phyloP scores from a whole-genome alignment of 345 rosid genomes.

The Populus euphratica region DNA sequence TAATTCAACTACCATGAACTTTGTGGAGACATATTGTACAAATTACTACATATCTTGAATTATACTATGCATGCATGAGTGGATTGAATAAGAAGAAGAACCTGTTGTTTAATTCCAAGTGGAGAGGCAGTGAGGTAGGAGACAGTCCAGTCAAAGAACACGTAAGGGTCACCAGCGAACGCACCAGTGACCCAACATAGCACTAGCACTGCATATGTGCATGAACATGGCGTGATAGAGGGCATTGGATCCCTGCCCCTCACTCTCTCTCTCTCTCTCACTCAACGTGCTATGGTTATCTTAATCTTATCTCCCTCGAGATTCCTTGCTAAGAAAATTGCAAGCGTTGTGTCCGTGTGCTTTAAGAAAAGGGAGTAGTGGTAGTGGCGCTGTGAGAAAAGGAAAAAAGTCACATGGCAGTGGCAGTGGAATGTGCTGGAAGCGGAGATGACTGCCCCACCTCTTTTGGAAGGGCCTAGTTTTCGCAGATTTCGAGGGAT shows the following conservation, averaged over 20 bases:
- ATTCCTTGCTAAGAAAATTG: too few relatives aligned
- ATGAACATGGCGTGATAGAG: slow-evolving; percentile 12
- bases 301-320: neutral
- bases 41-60: neutral
- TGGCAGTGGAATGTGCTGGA: slow-evolving; percentile 3
- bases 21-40: too few relatives aligned
- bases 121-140: slow-evolving; percentile 69
- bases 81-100: slow-evolving; percentile 2
- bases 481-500: neutral
- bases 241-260: slow-evolving; percentile 40
- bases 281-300: slow-evolving; percentile 5
- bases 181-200: slow-evolving; percentile 12
- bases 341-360: too few relatives aligned
- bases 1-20: too few relatives aligned
- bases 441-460: neutral
- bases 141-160: slow-evolving; percentile 82
- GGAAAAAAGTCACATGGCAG: slow-evolving; percentile 11
- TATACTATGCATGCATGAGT: neutral
- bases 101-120: slow-evolving; percentile 73
- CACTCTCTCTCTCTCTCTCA: neutral
- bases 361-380: neutral
- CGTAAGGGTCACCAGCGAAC: slow-evolving; percentile 68
- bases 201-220: slow-evolving; percentile 9
- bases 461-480: neutral
- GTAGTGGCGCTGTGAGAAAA: neutral